Base-by-base conservation (phyloP, 192 early-diverging fungal genomes). In the Funneliformis mosseae region DNA sequence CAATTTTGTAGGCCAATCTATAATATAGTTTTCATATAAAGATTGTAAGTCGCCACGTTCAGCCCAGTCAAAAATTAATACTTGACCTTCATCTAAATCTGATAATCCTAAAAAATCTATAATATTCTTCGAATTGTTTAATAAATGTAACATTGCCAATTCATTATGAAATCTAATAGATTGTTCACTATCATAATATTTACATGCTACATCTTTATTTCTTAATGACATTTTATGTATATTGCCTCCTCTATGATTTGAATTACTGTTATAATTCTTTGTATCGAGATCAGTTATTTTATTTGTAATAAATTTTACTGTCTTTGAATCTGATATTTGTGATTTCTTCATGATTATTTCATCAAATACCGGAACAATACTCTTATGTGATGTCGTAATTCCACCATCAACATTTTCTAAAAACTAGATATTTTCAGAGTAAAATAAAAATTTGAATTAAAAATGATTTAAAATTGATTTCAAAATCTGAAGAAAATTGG, bases 61-160 rank as follows among this genome's bases (percentile, higher is more conserved):
- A 27, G 75, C 75, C 75, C 75, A 77, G 7, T 77, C 75, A 61
- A 77, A 62, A 41, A 77, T 60, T 33, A 77, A 46, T 21, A 77
- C 59, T 42, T 43, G 55, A 77, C 39, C 33, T 42, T 46, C 60
- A n/a, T 77, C 60, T 39, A 77, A 23, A 18, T 41, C 33, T 21
- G 75, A 77, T 41, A 63, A 23, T 63, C 75, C 75, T 14, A 62
- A 63, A 63, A 77, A 77, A 43, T 21, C 39, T 39, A 77, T 18
- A 63, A 77, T 77, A 73, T 73, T 48, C 12, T 55, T 9, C 25
- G 43, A 73, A 28, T 73, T n/a, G 50, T 73, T 73, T 9, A 45
- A 14, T 48, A 23, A 48, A n/a, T 73, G n/a, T 42, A 70, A 42
- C 68, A 70, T 70, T 2, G 68, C 33, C n/a, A 70, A 70, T 42